Evolutionary conservation across 164 flowering plant genomes (phyloP).

Genomic region (Platanus orientalis): DNA sequence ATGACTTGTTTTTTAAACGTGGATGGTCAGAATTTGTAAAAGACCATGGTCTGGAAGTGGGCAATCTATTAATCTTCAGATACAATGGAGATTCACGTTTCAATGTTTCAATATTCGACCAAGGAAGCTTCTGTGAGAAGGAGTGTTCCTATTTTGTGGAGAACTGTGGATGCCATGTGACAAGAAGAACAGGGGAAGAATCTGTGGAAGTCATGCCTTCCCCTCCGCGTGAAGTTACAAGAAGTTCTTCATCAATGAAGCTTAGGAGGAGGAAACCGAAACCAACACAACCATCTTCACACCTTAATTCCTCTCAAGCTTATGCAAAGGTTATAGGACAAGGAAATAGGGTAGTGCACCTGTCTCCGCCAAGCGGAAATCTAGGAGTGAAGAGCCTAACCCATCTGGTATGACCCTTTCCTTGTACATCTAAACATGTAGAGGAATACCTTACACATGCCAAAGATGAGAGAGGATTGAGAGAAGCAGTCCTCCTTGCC

Average conservation of each 20-base stretch:
- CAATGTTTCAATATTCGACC: conserved; percentile 32
- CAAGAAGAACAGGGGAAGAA: conserved; percentile 3
- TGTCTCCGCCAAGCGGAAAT: background rate
- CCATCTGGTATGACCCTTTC: too few relatives aligned
- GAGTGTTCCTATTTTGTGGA: conserved; percentile 27
- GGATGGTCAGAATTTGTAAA: conserved; percentile 35
- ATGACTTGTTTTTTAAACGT: conserved; percentile 14
- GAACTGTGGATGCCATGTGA: conserved; percentile 17
- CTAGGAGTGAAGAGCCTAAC: too few relatives aligned
- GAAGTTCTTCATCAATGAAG: background rate
- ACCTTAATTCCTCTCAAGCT: background rate
- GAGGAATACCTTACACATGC: too few relatives aligned
- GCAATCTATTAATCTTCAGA: conserved; percentile 28
- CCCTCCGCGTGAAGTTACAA: too few relatives aligned
- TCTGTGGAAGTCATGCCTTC: background rate
- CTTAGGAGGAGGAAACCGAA: background rate
- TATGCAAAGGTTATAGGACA: background rate
- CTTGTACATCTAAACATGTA: too few relatives aligned
- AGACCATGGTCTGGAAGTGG: conserved; percentile 19
- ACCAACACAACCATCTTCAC: background rate
- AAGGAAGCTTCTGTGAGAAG: conserved; percentile 22
- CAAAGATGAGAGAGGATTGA: too few relatives aligned
- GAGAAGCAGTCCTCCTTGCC: too few relatives aligned
- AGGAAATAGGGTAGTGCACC: background rate
- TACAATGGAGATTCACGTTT: conserved; percentile 28